Evolutionary conservation across 1,284 basidiomycete genomes (phyloP), one percentile per base, ranked within the genome.

Genomic region (Cryptococcus hybrid): DNA sequence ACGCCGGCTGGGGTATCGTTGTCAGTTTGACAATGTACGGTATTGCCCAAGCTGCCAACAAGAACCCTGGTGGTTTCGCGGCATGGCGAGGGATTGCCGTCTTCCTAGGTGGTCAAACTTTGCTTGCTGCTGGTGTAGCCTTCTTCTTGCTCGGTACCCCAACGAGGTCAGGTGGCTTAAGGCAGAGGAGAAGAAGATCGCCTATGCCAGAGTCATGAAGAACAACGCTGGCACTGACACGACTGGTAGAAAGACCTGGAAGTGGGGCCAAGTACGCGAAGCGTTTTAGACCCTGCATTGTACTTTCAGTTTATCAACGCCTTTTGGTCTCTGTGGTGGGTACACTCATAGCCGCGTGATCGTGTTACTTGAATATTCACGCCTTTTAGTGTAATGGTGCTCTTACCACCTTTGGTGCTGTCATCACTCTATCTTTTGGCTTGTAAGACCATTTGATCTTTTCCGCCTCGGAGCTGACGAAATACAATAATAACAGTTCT

Each of bases 31-130:
- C 54, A 40, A 64, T 69, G 61, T 68, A 68, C 54, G 69, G 63
- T 5, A 69, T 71, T 36, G 68, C 61, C 15, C n/a, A 57, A 47
- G 52, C 55, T 11, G 68, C 66, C 15, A 15, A 53, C 11, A 59
- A 67, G 55, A 44, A 66, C 24, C 51, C 51, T 1, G 59, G 50
- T n/a, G 66, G 66, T 12, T 62, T 67, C 40, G 66, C 55, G 13
- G 63, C 69, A 3, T 71, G 69, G 66, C 49, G 62, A 40, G 65
- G 64, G 3, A 70, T 73, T 57, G 63, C 64, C 30, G 56, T 70
- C 45, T 74, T 73, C 68, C 65, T 73, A 8, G 74, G 71, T 13
- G 71, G 66, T 0, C 57, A 69, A 13, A 70, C 71, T 7, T 42
- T 67, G 34, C 24, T 75, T 18, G 62, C 61, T 8, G 52, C 65